Base-by-base conservation (phyloP, 2,329 filamentous ascomycete genomes). In the Decorospora gaudefroyi region DNA sequence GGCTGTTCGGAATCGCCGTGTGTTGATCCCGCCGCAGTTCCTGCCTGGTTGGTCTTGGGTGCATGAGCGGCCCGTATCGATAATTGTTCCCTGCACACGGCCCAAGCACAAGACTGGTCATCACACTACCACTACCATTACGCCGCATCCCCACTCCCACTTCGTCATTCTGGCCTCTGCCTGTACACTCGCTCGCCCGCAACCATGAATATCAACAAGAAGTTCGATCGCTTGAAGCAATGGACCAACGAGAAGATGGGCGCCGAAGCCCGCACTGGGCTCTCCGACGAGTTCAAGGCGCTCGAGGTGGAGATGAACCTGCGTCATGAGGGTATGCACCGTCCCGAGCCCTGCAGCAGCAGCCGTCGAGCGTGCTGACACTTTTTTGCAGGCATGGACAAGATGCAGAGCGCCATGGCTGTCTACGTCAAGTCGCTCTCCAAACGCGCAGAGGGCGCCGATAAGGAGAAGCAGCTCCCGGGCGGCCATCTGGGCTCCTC, bases 191-290 rank as follows among this genome's bases (percentile, higher is more conserved):
- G 17, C 23, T 16, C 46, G 42, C 32, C 46, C 47, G 46, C 64
- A 50, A 56, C 18, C 43, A 82, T 82, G 79, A 82, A 83, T 62
- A 76, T 85, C 70, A 85, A 83, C 73, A 96, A 95, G 79, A 96
- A 95, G 71, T 84, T 97, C 69, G 92, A 91, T 74, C 87, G 92
- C 67, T 86, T 95, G 78, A 95, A 92, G 77, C 92, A 97, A 86
- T 97, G 92, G 92, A 90, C 91, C 25, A 90, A 90, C 59, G 92
- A 97, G 76, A 89, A 91, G 74, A 96, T 97, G 88, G 92, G 92
- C 61, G 83, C 83, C 55, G 91, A 96, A 73, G 81, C 85, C 73
- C 93, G 90, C 75, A 96, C 92, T 7, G 83, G 79, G 68, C 84
- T 90, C 53, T 87, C 89, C 0, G 90, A 97, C 38, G 87, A 96